Evolutionary conservation across 345 rosid species (phyloP).

Genomic region (Physaria fendleri): DNA sequence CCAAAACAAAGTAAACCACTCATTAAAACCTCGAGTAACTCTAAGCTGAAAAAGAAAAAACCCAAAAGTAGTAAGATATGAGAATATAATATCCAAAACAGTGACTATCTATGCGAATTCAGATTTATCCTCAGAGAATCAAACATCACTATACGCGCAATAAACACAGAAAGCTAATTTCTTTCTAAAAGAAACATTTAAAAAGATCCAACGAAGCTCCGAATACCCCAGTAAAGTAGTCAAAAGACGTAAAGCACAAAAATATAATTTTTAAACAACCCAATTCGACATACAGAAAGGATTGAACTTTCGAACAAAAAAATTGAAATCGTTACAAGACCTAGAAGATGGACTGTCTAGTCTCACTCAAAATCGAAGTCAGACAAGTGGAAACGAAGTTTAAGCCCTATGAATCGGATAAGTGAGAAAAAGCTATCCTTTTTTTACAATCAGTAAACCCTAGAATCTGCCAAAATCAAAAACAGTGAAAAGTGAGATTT

Average conservation of each 20-base stretch:
- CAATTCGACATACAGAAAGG: constrained; percentile 8
- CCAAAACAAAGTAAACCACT: neutral
- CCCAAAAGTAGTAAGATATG: neutral
- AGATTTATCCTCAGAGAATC: neutral
- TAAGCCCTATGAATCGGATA: constrained; percentile 5
- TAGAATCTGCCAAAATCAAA: neutral
- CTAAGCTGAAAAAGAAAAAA: neutral
- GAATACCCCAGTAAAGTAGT: neutral
- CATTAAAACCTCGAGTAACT: constrained; percentile 1
- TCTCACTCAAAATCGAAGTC: constrained; percentile 9
- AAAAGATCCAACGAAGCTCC: neutral
- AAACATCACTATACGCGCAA: neutral
- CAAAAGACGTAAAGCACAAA: constrained; percentile 12
- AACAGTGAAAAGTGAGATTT: constrained; percentile 10
- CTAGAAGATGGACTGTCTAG: constrained; percentile 7
- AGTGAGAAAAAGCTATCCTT: too few relatives aligned
- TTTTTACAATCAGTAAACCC: too few relatives aligned
- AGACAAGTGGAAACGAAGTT: neutral
- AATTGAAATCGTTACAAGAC: neutral
- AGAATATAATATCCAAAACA: constrained; percentile 1
- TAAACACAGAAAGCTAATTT: constrained; percentile 9
- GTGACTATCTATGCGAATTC: constrained; percentile 10
- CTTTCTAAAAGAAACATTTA: constrained; percentile 10
- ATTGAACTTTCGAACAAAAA: neutral
- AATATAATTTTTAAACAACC: neutral